These are phyloP conservation scores for Candida silvicultrix DNA, from an alignment of 805 yeast species.

Conservation along the genomic window DNA sequence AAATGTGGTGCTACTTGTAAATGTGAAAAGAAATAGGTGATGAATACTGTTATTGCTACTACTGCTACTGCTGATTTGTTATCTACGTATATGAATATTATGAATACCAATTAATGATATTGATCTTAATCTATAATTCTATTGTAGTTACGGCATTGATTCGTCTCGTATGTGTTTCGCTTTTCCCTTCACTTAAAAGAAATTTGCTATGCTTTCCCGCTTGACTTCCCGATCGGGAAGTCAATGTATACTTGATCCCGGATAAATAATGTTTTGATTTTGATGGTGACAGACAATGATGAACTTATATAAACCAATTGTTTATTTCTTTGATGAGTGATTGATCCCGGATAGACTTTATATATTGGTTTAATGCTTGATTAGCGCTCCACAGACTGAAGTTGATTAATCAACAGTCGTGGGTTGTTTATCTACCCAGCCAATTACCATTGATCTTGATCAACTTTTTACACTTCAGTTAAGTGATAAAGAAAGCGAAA, in stretches of 20 bases:
- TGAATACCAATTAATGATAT: too few relatives aligned
- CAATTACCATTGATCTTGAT: too few relatives aligned
- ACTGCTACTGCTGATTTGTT: not conserved
- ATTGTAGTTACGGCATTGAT: not conserved
- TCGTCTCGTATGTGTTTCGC: not conserved
- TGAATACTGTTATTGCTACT: too few relatives aligned
- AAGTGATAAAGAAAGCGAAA: conserved; percentile 25
- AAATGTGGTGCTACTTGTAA: not conserved
- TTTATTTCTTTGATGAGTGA: too few relatives aligned
- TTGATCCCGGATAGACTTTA: too few relatives aligned
- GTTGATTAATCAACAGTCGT: not conserved
- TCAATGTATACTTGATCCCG: not conserved
- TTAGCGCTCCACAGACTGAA: too few relatives aligned
- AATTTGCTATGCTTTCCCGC: too few relatives aligned
- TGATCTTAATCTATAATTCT: too few relatives aligned
- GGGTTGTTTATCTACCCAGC: not conserved
- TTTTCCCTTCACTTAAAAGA: not conserved
- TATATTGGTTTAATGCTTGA: too few relatives aligned
- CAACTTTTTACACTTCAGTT: conserved; percentile 3
- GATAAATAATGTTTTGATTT: not conserved
- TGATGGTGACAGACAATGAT: too few relatives aligned
- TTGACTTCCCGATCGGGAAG: not conserved
- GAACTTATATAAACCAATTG: too few relatives aligned
- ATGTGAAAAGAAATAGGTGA: not conserved
- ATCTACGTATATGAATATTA: too few relatives aligned